phyloP scores from a whole-genome alignment of 805 yeast genomes.

The Cephaloascus albidus region DNA sequence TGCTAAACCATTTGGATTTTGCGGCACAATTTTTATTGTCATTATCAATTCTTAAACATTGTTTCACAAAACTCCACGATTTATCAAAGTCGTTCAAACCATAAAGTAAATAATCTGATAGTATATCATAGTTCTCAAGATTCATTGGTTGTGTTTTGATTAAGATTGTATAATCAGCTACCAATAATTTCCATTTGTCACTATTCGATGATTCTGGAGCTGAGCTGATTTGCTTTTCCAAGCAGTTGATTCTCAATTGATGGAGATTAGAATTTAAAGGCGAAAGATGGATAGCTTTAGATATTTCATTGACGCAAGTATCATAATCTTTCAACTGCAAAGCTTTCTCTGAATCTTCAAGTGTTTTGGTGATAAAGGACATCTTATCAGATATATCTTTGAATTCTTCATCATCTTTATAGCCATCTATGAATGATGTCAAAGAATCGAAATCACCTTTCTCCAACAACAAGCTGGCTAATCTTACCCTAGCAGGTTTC shows the following conservation, averaged over 20 bases:
- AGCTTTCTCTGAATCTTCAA: constrained; percentile 5
- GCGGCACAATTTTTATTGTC: constrained; percentile 55
- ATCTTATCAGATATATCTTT: neutral
- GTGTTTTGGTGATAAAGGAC: constrained; percentile 1
- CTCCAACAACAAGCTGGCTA: constrained; percentile 39
- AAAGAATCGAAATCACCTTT: constrained; percentile 38
- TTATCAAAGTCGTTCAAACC: constrained; percentile 43
- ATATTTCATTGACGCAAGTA: constrained; percentile 16
- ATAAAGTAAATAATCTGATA: constrained; percentile 28
- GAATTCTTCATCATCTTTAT: neutral
- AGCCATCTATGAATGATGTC: constrained; percentile 4
- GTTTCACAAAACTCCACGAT: constrained; percentile 43
- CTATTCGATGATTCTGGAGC: neutral
- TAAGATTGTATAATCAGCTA: neutral
- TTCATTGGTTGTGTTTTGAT: neutral
- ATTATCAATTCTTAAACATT: constrained; percentile 71
- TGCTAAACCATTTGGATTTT: constrained; percentile 42
- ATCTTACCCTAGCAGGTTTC: constrained; percentile 38
- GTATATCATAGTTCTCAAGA: neutral
- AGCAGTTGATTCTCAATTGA: constrained; percentile 19
- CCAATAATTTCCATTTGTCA: neutral
- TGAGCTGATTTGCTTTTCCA: constrained; percentile 18
- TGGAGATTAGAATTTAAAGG: constrained; percentile 32
- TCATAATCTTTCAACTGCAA: constrained; percentile 10
- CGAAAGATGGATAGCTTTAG: constrained; percentile 26